A percentile compares a stretch with the other conserved stretches of the same genome.
These are phyloP conservation scores for Phytopythium chamaehyphon DNA, from an alignment of 352 stramenopile genomes.

Conservation along the genomic window DNA sequence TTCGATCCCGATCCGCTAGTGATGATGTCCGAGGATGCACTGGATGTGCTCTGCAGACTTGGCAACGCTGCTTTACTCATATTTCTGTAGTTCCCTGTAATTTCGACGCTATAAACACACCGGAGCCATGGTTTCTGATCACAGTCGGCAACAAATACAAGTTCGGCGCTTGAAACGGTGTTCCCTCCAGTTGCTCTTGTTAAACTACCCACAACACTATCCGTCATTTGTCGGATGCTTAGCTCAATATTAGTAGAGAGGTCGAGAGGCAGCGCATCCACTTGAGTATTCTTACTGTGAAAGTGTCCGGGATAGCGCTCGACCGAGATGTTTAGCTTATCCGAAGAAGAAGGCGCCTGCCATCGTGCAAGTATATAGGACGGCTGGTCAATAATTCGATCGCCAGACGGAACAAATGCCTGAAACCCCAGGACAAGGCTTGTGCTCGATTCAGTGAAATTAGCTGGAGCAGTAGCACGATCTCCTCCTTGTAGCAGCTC, in stretches of 20 bases:
- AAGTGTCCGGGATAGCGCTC: not conserved
- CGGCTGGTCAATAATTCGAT: not conserved
- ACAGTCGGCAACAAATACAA: constrained; percentile 5
- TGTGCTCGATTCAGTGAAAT: no score
- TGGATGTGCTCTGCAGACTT: constrained; percentile 19
- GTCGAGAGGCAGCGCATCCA: constrained; percentile 2
- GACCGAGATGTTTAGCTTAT: not conserved
- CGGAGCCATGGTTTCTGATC: constrained; percentile 2
- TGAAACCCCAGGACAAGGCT: constrained; percentile 13
- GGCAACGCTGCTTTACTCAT: constrained; percentile 34
- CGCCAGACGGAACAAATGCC: constrained; percentile 11
- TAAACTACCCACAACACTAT: not conserved
- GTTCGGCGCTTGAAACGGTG: not conserved
- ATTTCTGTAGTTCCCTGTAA: not conserved
- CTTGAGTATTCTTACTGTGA: not conserved
- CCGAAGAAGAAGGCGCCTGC: not conserved
- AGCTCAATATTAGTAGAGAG: not conserved
- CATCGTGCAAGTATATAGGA: no score
- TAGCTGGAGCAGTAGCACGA: not conserved
- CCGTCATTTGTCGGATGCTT: not conserved
- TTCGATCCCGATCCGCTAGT: constrained; percentile 10
- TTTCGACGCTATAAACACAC: not conserved
- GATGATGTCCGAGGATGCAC: constrained; percentile 1
- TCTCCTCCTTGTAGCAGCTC: constrained; percentile 1
- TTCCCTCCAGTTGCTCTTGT: not conserved